These are phyloP conservation scores for Populus tremula DNA, from an alignment of 345 rosid species.

Conservation along the genomic window DNA sequence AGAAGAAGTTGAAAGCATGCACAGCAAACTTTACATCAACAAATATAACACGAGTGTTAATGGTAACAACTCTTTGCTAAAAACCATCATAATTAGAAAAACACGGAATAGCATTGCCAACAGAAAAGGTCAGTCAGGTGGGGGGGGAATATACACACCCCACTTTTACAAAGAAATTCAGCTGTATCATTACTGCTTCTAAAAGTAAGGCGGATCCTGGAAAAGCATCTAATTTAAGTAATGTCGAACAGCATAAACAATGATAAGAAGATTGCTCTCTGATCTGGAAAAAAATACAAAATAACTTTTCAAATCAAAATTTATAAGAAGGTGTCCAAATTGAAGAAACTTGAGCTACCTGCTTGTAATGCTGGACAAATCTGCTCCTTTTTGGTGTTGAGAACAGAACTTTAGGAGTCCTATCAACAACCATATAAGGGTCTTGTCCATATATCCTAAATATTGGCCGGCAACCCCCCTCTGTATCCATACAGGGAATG, in stretches of 20 bases:
- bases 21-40: neutral
- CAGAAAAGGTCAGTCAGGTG: neutral
- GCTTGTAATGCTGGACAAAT: conserved; percentile 52
- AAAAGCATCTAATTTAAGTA: neutral
- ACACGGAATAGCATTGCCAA: neutral
- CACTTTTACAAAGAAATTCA: neutral
- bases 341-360: conserved; percentile 43
- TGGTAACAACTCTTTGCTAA: neutral
- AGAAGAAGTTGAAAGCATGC: conserved; percentile 22
- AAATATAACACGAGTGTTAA: neutral
- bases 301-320: neutral
- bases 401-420: conserved; percentile 59
- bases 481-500: conserved; percentile 57
- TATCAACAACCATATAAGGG: conserved; percentile 59
- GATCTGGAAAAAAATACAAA: neutral
- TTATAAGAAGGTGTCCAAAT: neutral
- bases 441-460: conserved; percentile 72
- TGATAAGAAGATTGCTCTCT: neutral
- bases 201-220: neutral
- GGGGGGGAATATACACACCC: neutral
- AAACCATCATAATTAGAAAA: neutral
- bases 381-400: conserved; percentile 60
- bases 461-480: conserved; percentile 72
- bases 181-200: neutral
- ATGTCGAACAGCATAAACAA: neutral